phyloP scores from a whole-genome alignment of 306 rosid species.

The Prosopis cineraria region DNA sequence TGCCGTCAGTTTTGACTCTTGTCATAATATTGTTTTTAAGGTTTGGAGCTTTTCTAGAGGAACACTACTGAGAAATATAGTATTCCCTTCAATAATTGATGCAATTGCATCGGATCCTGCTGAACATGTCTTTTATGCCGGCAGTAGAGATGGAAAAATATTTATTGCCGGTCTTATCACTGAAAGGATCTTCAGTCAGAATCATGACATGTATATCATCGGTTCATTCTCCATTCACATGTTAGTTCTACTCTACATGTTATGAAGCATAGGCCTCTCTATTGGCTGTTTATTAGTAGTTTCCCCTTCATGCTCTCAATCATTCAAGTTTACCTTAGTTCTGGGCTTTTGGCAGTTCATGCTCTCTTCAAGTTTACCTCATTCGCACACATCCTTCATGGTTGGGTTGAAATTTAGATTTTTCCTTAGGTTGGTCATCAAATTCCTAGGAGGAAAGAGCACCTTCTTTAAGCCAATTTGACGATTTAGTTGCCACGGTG shows the following conservation, averaged over 20 bases:
- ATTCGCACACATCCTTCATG: neutral
- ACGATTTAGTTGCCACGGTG: neutral
- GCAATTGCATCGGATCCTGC: constrained; percentile 70
- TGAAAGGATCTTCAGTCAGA: constrained; percentile 45
- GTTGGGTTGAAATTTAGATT: neutral
- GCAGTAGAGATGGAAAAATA: constrained; percentile 74
- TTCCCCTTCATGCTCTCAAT: neutral
- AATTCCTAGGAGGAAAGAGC: neutral
- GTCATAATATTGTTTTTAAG: constrained; percentile 43
- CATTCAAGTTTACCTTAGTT: constrained; percentile 2
- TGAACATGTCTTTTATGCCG: constrained; percentile 75
- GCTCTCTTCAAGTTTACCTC: neutral
- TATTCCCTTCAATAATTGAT: constrained; percentile 63
- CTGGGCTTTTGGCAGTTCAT: neutral
- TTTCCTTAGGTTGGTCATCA: neutral
- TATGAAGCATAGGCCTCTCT: neutral
- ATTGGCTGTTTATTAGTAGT: neutral
- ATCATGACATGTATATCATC: constrained; percentile 62
- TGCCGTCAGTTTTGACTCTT: constrained; percentile 25
- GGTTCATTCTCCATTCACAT: constrained; percentile 70
- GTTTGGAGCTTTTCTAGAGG: constrained; percentile 82
- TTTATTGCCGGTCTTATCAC: constrained; percentile 64
- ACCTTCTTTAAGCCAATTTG: neutral
- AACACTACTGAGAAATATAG: constrained; percentile 59
- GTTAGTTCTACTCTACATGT: constrained; percentile 41